A percentile compares a stretch with the other conserved stretches of the same genome.
Conservation (phyloP, 2,329 filamentous ascomycete genomes). For the Colletotrichum sp. region DNA sequence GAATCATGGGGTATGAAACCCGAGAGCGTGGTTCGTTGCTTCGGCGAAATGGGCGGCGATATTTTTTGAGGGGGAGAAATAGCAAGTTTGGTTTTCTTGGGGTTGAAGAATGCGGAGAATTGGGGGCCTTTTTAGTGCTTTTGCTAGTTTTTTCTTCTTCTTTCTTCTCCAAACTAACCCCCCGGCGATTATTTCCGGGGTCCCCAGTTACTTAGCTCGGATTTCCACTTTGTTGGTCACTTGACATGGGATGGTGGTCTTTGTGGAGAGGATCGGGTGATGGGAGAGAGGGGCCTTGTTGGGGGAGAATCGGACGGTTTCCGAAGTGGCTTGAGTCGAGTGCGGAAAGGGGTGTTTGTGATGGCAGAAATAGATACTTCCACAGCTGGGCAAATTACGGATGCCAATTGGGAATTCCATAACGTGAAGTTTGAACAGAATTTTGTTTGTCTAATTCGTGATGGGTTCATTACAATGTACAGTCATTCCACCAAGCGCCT, state of each 20-base stretch:
- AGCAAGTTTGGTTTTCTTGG: neutral
- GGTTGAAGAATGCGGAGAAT: constrained; percentile 18
- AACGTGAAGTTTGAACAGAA: neutral
- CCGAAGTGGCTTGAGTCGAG: neutral
- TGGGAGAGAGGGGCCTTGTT: neutral
- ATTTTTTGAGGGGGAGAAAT: constrained; percentile 12
- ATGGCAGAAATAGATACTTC: neutral
- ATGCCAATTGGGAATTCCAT: neutral
- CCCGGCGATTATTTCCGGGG: constrained; percentile 1
- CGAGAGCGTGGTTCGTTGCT: neutral
- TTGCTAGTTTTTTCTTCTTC: neutral
- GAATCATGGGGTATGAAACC: neutral
- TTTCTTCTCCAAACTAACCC: neutral
- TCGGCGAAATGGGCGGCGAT: constrained; percentile 1
- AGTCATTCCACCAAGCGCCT: neutral
- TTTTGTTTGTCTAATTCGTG: neutral
- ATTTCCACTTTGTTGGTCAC: neutral
- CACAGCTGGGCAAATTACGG: neutral
- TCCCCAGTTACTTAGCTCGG: neutral
- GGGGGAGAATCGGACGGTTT: neutral
- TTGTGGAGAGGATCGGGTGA: neutral
- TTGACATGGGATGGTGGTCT: neutral
- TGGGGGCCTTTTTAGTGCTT: neutral
- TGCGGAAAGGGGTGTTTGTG: neutral
- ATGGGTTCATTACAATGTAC: neutral